These are phyloP conservation scores for Beauveria caledonica DNA, from an alignment of 2,329 filamentous ascomycete genomes.

Conservation along the genomic window DNA sequence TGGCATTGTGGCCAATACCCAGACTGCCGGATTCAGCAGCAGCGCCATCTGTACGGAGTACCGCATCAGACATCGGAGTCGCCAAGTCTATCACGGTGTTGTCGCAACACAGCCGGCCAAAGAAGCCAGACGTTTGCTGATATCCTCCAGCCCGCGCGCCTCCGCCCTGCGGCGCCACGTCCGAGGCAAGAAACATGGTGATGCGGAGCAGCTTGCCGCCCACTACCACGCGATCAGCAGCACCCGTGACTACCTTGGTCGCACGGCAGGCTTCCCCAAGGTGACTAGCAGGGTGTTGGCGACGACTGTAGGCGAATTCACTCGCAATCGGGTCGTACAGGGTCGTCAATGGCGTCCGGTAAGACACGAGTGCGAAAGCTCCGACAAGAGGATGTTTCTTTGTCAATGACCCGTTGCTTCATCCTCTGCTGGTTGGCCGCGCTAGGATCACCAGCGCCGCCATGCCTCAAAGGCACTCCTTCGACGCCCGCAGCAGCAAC, in stretches of 20 bases:
- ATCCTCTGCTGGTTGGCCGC: neutral
- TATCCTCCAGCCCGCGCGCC: neutral
- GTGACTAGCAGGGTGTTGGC: conserved; percentile 72
- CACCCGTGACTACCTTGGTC: conserved; percentile 27
- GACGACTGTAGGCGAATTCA: conserved; percentile 50
- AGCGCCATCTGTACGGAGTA: neutral
- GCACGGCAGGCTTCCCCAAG: conserved; percentile 54
- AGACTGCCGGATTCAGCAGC: conserved; percentile 31
- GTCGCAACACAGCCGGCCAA: neutral
- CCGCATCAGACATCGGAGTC: neutral
- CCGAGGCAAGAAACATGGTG: neutral
- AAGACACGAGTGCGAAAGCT: conserved; percentile 43
- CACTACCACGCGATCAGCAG: conserved; percentile 57
- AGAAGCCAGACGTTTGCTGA: neutral
- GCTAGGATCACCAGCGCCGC: neutral
- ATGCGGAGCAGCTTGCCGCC: conserved; percentile 50
- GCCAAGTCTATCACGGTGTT: neutral
- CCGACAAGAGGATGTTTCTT: neutral
- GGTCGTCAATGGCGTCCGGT: conserved; percentile 61
- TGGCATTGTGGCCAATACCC: conserved; percentile 61
- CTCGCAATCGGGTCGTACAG: conserved; percentile 74
- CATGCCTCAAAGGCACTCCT: neutral
- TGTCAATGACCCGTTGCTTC: neutral
- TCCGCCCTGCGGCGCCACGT: neutral
- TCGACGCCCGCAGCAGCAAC: neutral